Conservation (phyloP, 164 flowering plant genomes). For the Akebia trifoliata region DNA sequence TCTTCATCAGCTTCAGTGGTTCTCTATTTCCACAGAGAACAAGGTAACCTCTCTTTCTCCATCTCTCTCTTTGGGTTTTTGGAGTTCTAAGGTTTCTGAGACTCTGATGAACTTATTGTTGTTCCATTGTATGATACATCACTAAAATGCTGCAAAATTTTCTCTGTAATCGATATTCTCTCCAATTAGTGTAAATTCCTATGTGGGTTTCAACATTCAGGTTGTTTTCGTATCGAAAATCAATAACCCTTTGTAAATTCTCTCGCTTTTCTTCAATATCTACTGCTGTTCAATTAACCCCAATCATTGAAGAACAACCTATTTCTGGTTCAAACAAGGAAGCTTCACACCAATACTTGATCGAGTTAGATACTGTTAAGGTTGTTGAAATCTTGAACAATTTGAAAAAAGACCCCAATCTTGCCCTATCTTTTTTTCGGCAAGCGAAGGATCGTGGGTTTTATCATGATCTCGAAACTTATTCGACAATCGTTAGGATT, state of each 20-base stretch:
- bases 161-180: conserved; percentile 1
- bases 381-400: conserved; percentile 33
- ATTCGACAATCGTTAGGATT: conserved; percentile 37
- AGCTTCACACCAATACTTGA: background rate
- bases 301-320: conserved; percentile 11
- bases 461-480: conserved; percentile 36
- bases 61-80: no score
- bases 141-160: background rate
- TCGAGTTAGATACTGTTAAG: conserved; percentile 22
- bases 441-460: conserved; percentile 43
- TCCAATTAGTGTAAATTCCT: conserved; percentile 10
- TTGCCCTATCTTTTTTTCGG: conserved; percentile 45
- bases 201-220: conserved; percentile 24
- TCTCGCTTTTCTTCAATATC: conserved; percentile 5
- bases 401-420: conserved; percentile 39
- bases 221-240: conserved; percentile 9
- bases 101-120: no score
- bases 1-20: no score
- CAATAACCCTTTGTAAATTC: conserved; percentile 7
- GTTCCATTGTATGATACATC: no score
- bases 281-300: conserved; percentile 6
- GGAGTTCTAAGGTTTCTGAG: no score
- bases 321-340: background rate
- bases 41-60: no score
- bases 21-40: no score